Percentiles rank a stretch among this genome's conserved stretches.
Evolutionary conservation across 768 basidiomycete species (phyloP).

Genomic region (Mrakia hoshinonis): DNA sequence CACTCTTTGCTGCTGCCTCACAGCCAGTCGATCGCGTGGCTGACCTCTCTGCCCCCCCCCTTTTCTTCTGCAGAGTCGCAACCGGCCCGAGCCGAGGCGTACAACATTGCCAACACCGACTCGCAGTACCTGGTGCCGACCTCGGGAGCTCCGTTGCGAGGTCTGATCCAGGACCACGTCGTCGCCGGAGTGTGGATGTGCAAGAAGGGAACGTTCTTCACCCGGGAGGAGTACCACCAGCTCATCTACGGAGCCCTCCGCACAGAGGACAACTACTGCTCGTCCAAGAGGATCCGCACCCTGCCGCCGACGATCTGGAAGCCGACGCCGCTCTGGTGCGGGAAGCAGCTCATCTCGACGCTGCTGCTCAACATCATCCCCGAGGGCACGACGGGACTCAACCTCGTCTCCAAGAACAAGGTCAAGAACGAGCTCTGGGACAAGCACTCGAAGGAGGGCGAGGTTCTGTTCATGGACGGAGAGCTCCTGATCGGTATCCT

Average conservation of each 20-base stretch:
- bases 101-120: conserved; percentile 91
- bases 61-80: conserved; percentile 87
- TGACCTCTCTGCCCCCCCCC: conserved; percentile 8
- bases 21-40: not conserved
- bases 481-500: conserved; percentile 87
- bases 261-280: conserved; percentile 66
- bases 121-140: conserved; percentile 99
- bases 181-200: conserved; percentile 99
- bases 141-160: conserved; percentile 92
- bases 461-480: conserved; percentile 82
- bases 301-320: conserved; percentile 88
- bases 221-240: conserved; percentile 91
- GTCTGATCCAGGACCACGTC: conserved; percentile 96
- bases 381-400: conserved; percentile 63
- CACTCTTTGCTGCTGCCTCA: not conserved
- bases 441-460: conserved; percentile 53
- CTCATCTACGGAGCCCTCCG: conserved; percentile 86
- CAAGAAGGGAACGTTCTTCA: conserved; percentile 85
- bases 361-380: conserved; percentile 88
- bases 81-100: conserved; percentile 86
- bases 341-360: conserved; percentile 95
- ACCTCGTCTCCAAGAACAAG: conserved; percentile 76
- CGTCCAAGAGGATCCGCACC: conserved; percentile 59
- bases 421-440: conserved; percentile 76
- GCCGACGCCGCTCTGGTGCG: conserved; percentile 87